Evolutionary conservation across 2,329 filamentous ascomycete genomes (phyloP), one percentile per base, ranked within the genome.

Genomic region (Paecilomyces sp.): DNA sequence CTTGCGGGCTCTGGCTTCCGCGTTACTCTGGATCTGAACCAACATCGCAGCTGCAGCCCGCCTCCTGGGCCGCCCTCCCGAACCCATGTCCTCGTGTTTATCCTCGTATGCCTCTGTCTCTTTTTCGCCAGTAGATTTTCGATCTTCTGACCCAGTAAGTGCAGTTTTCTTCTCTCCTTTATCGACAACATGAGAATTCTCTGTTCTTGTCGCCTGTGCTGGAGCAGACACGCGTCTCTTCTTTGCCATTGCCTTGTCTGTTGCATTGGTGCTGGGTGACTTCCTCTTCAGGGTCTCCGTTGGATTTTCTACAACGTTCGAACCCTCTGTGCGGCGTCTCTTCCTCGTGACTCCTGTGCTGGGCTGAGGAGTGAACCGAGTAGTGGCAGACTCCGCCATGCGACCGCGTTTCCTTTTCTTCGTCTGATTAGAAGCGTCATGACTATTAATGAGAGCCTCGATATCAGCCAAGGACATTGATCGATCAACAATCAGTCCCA

Each of bases 31-130:
- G 15, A 65, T 66, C 13, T 61, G 62, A 5, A 61, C 65, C 55
- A 67, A 63, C 36, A 67, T 54, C 7, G 65, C 63, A 8, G 63
- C 62, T 12, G 67, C 64, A 11, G 65, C 67, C 28, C 65, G 65
- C 18, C 66, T 65, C 47, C 66, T 66, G 4, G 67, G 67, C 24
- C 67, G 65, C 18, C 65, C 63, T 8, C 62, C 60, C 2, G 65
- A 63, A 1, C 30, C 33, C 3, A 15, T n/a, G 8, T 28, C 4
- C 12, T 33, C 18, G 18, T 63, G 64, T 28, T 57, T 30, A 15
- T 28, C 12, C 25, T 33, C 18, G 18, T 63, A 64, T 28, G 57
- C 57, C 11, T 41, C 55, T 25, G 54, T 34, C 15, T 18, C 30
- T 4, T 57, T 50, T 8, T 62, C 59, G 2, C 57, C 24, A 6